A percentile compares a stretch with the other conserved stretches of the same genome.
Evolutionary conservation across 169 alveolate genomes (phyloP).

Genomic region (Toxoplasma gondii): DNA sequence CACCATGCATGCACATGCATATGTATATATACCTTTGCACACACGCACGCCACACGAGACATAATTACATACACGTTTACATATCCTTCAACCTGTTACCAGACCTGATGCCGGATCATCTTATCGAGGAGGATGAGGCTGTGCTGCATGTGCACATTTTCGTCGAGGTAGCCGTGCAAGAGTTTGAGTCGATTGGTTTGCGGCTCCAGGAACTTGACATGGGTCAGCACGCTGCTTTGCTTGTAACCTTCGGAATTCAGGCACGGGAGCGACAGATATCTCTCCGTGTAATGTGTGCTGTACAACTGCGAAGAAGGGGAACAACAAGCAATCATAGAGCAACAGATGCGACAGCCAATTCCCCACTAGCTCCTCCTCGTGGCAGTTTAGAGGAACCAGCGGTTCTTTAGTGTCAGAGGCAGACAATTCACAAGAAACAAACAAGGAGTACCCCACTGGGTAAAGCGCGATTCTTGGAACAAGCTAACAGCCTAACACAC

Average conservation of each 20-base stretch:
- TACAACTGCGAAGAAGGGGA: conserved; percentile 13
- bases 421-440: not conserved
- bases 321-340: not conserved
- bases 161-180: conserved; percentile 59
- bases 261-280: conserved; percentile 52
- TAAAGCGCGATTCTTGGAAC: too few species aligned
- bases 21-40: too few species aligned
- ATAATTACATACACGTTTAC: too few species aligned
- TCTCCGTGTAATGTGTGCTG: conserved; percentile 64
- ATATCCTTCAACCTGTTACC: too few species aligned
- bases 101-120: conserved; percentile 42
- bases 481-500: too few species aligned
- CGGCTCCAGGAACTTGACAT: conserved; percentile 11
- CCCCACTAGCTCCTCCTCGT: too few species aligned
- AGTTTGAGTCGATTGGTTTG: conserved; percentile 27
- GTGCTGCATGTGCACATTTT: conserved; percentile 64
- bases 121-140: conserved; percentile 24
- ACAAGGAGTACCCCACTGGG: too few species aligned
- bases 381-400: not conserved
- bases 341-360: too few species aligned
- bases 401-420: not conserved
- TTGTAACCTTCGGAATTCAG: conserved; percentile 38
- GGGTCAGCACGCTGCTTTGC: conserved; percentile 20
- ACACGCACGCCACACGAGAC: too few species aligned
- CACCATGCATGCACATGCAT: too few species aligned